A percentile compares a stretch with the other conserved stretches of the same genome.
Evolutionary conservation across 192 early-diverging fungal species (phyloP).

Genomic region (Coemansia sp.): DNA sequence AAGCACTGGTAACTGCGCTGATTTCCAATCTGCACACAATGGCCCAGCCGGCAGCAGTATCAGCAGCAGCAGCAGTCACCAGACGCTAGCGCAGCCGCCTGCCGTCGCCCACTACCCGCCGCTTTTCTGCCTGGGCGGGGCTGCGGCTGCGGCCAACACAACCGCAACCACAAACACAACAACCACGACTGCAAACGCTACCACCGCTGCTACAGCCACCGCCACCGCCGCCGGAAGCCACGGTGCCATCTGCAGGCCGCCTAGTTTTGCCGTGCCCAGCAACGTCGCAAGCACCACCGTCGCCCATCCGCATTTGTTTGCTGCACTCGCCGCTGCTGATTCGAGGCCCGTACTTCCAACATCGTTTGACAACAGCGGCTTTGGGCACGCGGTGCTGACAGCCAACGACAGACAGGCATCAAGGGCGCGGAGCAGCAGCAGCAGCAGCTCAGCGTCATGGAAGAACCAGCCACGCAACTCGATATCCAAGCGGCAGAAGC

Average conservation of each 20-base stretch:
- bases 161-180: background rate
- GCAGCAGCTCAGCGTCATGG: slow-evolving; percentile 9
- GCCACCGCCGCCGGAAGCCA: background rate
- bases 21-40: slow-evolving; percentile 6
- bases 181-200: background rate
- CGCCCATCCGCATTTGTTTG: background rate
- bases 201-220: background rate
- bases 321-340: background rate
- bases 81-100: slow-evolving; percentile 2
- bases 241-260: background rate
- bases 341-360: background rate
- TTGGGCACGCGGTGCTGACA: background rate
- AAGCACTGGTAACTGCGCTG: background rate
- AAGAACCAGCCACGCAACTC: slow-evolving; percentile 43
- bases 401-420: background rate
- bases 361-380: background rate
- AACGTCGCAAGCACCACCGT: background rate
- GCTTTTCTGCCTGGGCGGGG: slow-evolving; percentile 4
- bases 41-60: background rate
- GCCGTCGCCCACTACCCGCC: slow-evolving; percentile 3
- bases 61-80: background rate
- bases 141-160: background rate
- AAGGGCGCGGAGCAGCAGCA: background rate
- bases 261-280: slow-evolving; percentile 1
- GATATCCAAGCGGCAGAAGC: slow-evolving; percentile 33